These are phyloP conservation scores for Citeromyces matritensis DNA, from an alignment of 805 yeast species.

Conservation along the genomic window DNA sequence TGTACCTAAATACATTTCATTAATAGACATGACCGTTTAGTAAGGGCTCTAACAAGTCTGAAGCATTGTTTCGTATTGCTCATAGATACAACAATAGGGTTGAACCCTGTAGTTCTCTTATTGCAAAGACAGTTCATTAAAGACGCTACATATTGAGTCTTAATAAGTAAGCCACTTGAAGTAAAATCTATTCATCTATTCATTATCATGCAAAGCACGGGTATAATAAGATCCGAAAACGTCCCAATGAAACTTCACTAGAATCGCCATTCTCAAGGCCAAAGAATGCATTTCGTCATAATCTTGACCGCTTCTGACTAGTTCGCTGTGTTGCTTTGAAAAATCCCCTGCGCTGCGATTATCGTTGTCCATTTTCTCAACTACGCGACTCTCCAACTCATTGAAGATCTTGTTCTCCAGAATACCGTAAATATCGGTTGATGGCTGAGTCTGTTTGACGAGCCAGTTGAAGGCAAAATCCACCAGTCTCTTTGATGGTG, in stretches of 20 bases:
- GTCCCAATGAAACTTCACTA: constrained; percentile 68
- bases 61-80: too few species aligned
- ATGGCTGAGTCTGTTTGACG: constrained; percentile 75
- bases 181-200: too few species aligned
- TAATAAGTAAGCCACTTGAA: too few species aligned
- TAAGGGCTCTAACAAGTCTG: too few species aligned
- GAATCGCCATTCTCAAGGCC: constrained; percentile 44
- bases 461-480: constrained; percentile 69
- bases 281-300: constrained; percentile 9
- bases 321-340: constrained; percentile 13
- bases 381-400: constrained; percentile 20
- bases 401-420: constrained; percentile 55
- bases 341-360: constrained; percentile 30
- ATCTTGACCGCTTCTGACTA: too few species aligned
- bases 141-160: too few species aligned
- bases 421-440: constrained; percentile 58
- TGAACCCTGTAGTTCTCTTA: too few species aligned
- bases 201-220: neutral
- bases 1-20: too few species aligned
- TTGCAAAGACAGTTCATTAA: too few species aligned
- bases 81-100: too few species aligned
- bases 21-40: too few species aligned
- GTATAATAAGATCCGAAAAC: constrained; percentile 18
- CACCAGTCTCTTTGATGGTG: constrained; percentile 22
- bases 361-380: constrained; percentile 9